Evolutionary conservation across 2,329 filamentous ascomycete genomes (phyloP), one percentile per base, ranked within the genome.

Genomic region (Arthroderma uncinatum): DNA sequence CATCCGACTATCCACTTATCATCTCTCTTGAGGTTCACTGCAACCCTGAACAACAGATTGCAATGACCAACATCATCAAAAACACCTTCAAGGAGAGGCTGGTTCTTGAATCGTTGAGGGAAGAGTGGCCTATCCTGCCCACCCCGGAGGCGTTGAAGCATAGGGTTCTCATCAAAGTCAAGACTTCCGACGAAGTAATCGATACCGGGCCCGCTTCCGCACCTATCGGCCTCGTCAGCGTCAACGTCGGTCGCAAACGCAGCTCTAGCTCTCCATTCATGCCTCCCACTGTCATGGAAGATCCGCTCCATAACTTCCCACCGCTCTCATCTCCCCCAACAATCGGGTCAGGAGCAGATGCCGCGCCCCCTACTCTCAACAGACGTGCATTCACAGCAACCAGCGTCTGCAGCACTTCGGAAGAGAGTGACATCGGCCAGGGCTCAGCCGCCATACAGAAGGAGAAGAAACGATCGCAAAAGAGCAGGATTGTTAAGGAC

Each of bases 21-120:
- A 84, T 98, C 61, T 97, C 93, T 0, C 84, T 98, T 12, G 93
- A 98, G 70, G 91, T 97, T 2, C 93, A 97, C 69, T 97, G 93
- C 79, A 87, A 82, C 63, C 75, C 84, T 1, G 77, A 83, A 10
- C 93, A 97, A 68, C 93, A 98, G 70, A 78, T 82, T 19, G 80
- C 82, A 47, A 97, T 98, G 93, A 87, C 90, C 21, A 83, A 86
- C 60, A 93, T 89, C 61, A 95, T 97, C 82, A 86, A 84, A 66
- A 84, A 86, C 30, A 82, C 87, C 8, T 95, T 96, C 69, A 87
- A 87, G 28, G 76, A 85, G n/a, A 83, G 84, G 63, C 80, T 98
- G 47, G 78, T 97, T 10, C 82, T 84, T 0, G 82, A 89, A 64
- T 87, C 89, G 0, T 71, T 96, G 16, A 82, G 89, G 60, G 78